Evolutionary conservation across 2,329 filamentous ascomycete species (phyloP).

Genomic region (Scortechinia acanthostroma): DNA sequence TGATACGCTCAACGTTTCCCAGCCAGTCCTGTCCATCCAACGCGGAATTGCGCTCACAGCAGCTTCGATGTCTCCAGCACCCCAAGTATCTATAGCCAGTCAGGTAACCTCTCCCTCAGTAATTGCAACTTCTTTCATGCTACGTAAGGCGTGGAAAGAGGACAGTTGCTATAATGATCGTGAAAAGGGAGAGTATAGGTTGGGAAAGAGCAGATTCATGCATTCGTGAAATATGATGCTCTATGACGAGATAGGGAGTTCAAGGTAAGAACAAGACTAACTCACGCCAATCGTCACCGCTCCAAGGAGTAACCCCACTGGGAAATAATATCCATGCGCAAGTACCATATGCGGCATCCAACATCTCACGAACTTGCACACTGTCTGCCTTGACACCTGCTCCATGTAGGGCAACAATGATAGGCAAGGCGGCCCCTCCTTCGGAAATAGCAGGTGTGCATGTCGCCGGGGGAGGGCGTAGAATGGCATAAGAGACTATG

Average conservation of each 20-base stretch:
- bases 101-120: neutral
- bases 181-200: no score
- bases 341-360: slow-evolving; percentile 37
- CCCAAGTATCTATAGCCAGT: slow-evolving; percentile 34
- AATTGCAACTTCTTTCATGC: no score
- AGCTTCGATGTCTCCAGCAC: slow-evolving; percentile 42
- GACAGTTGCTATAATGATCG: neutral
- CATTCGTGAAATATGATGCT: no score
- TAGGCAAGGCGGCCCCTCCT: slow-evolving; percentile 21
- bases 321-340: slow-evolving; percentile 46
- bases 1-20: slow-evolving; percentile 33
- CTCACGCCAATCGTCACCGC: slow-evolving; percentile 47
- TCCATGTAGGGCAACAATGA: slow-evolving; percentile 41
- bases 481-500: neutral
- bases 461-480: neutral
- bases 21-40: slow-evolving; percentile 27
- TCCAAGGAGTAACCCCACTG: slow-evolving; percentile 47
- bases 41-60: slow-evolving; percentile 33
- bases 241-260: no score
- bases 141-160: no score
- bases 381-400: slow-evolving; percentile 43
- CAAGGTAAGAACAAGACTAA: neutral
- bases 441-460: slow-evolving; percentile 1
- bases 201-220: no score
- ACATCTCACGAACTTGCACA: slow-evolving; percentile 28